Evolutionary conservation across 1,139 yeast species (phyloP), one percentile per base, ranked within the genome.

Genomic region (Komagataea norvegica): DNA sequence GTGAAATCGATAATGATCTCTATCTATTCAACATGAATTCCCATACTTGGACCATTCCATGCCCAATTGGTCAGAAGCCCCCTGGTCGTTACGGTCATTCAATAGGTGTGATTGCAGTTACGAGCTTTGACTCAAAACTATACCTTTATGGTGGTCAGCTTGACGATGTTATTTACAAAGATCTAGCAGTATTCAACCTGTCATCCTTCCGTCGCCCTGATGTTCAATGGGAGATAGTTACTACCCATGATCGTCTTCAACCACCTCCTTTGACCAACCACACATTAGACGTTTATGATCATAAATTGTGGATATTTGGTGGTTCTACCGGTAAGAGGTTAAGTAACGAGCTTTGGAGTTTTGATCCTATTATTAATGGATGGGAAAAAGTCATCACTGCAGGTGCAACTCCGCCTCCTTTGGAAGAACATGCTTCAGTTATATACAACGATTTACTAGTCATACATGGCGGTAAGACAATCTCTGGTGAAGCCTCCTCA

Each of bases 211-310:
- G 93, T 54, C 77, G 84, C 42, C 82, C 94, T 16, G 76, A 77
- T 47, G 88, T 95, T 3, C 74, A 75, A 44, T 91, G 98, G 98
- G 83, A 79, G 50, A 67, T 76, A 51, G 72, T 88, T 26, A 72
- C 71, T 32, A 81, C 91, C 2, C 57, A 58, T 16, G 59, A 62
- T 11, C 49, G 58, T 11, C 68, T 76, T 38, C 74, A 76, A 42
- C 93, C 94, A n/a, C 96, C 97, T 6, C 88, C 95, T 4, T 70
- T 95, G 51, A 81, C 97, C 2, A 89, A 89, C 60, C 98, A 91
- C 62, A 74, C 96, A 8, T 86, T 89, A 81, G 76, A 83, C 17
- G 75, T 93, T 2, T 81, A 74, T 62, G 81, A 83, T 46, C 80
- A 83, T 56, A 81, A 83, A 56, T 67, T 91, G 41, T 91, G 83